phyloP scores from a whole-genome alignment of 352 stramenopile species.

The Phytophthora sansomeana region DNA sequence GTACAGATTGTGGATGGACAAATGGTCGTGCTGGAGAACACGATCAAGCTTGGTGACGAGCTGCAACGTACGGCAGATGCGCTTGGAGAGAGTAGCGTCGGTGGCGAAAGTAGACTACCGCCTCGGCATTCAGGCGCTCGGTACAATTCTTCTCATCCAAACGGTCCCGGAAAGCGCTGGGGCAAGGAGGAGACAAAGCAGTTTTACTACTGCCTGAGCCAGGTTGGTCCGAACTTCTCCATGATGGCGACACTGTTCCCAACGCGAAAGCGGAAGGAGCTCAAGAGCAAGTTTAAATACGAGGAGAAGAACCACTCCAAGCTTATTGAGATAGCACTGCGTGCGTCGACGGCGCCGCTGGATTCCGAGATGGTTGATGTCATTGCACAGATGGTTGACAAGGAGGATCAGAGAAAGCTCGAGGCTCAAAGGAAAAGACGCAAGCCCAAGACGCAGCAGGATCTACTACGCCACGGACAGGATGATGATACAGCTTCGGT shows the following conservation, averaged over 20 bases:
- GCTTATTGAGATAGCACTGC: slow-evolving; percentile 84
- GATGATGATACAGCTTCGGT: slow-evolving; percentile 37
- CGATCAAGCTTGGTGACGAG: slow-evolving; percentile 69
- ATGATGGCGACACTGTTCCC: slow-evolving; percentile 90
- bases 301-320: slow-evolving; percentile 82
- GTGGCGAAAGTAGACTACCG: slow-evolving; percentile 38
- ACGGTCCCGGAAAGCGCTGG: slow-evolving; percentile 70
- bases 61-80: slow-evolving; percentile 39
- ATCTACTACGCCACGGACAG: slow-evolving; percentile 12
- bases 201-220: slow-evolving; percentile 89
- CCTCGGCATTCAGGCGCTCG: slow-evolving; percentile 46
- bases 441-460: slow-evolving; percentile 22
- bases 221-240: slow-evolving; percentile 87
- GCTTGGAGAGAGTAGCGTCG: slow-evolving; percentile 35
- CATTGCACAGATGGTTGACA: slow-evolving; percentile 82
- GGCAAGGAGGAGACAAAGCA: slow-evolving; percentile 87
- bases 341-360: slow-evolving; percentile 71
- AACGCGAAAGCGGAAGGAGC: slow-evolving; percentile 79
- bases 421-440: slow-evolving; percentile 54
- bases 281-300: slow-evolving; percentile 91
- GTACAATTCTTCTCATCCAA: slow-evolving; percentile 49
- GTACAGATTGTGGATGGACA: slow-evolving; percentile 89
- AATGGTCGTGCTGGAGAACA: slow-evolving; percentile 82
- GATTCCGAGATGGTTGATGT: slow-evolving; percentile 86
- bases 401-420: slow-evolving; percentile 65